Evolutionary conservation across 164 flowering plant species (phyloP).

Genomic region (Hamamelis virginiana): DNA sequence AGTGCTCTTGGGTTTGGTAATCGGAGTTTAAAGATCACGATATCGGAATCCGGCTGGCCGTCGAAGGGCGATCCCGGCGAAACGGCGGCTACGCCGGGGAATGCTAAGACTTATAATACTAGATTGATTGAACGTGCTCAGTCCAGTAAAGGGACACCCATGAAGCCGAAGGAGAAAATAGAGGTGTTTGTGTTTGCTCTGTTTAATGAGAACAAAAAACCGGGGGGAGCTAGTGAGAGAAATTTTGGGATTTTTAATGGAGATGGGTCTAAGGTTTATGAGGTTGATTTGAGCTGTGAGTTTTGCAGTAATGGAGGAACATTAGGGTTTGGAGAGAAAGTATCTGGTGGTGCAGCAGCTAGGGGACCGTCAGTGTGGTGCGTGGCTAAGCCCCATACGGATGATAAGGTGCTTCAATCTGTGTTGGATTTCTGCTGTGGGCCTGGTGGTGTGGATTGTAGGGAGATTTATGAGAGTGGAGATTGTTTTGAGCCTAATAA

Average conservation of each 20-base stretch:
- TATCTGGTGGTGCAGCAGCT: constrained; percentile 7
- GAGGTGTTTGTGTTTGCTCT: constrained; percentile 58
- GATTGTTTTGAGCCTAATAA: constrained; percentile 53
- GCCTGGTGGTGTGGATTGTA: constrained; percentile 66
- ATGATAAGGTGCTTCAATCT: constrained; percentile 50
- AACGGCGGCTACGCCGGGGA: constrained; percentile 45
- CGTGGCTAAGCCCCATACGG: constrained; percentile 67
- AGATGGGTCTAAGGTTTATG: constrained; percentile 61
- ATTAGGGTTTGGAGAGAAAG: constrained; percentile 34
- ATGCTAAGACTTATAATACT: constrained; percentile 55
- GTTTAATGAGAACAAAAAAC: constrained; percentile 72
- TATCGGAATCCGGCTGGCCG: constrained; percentile 83
- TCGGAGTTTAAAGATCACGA: constrained; percentile 30
- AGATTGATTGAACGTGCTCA: constrained; percentile 47
- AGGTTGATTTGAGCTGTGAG: constrained; percentile 58
- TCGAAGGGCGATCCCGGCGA: constrained; percentile 54
- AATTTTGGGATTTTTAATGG: constrained; percentile 62
- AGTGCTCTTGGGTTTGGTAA: constrained; percentile 44
- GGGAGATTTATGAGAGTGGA: constrained; percentile 44
- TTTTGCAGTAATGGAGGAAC: constrained; percentile 43
- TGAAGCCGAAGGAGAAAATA: constrained; percentile 43
- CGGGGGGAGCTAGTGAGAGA: constrained; percentile 52
- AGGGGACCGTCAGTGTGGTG: constrained; percentile 74
- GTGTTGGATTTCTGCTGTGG: constrained; percentile 73
- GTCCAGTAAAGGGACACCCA: constrained; percentile 53